These are phyloP conservation scores for Hanseniaspora pseudoguilliermondii DNA, from an alignment of 805 yeast species.

Conservation along the genomic window DNA sequence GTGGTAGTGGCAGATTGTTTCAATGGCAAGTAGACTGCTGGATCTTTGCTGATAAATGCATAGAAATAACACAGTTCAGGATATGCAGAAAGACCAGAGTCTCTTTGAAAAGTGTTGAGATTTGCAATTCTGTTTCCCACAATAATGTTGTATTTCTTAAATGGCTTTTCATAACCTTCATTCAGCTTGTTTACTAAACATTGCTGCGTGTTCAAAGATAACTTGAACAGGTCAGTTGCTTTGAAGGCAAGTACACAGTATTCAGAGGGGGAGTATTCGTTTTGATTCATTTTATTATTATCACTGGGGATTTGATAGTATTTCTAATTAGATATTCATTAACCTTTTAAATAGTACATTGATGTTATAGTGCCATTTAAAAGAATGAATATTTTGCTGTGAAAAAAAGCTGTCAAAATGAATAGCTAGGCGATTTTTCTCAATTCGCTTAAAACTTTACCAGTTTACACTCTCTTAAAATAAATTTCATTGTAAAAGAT, in stretches of 20 bases:
- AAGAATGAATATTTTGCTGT: too few relatives aligned
- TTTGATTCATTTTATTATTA: background rate
- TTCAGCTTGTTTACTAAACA: conserved; percentile 30
- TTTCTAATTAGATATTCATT: too few relatives aligned
- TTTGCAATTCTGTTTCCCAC: conserved; percentile 31
- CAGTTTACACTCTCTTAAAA: too few relatives aligned
- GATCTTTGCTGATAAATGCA: conserved; percentile 16
- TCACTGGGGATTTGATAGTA: too few relatives aligned
- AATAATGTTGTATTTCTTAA: conserved; percentile 34
- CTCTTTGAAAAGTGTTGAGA: conserved; percentile 16
- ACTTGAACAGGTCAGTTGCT: conserved; percentile 24
- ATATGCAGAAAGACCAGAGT: conserved; percentile 21
- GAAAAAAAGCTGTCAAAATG: too few relatives aligned
- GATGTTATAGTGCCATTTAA: too few relatives aligned
- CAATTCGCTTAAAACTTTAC: too few relatives aligned
- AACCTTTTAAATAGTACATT: too few relatives aligned
- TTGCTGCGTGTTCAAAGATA: conserved; percentile 20
- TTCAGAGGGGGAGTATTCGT: background rate
- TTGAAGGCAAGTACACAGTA: conserved; percentile 22
- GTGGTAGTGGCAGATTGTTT: conserved; percentile 13
- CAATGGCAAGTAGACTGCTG: conserved; percentile 16
- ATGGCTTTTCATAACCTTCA: conserved; percentile 38
- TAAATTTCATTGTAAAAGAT: too few relatives aligned
- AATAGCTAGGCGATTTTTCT: too few relatives aligned
- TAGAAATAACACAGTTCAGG: conserved; percentile 21